phyloP scores from a whole-genome alignment of 345 rosid species.

The Brassica incana region DNA sequence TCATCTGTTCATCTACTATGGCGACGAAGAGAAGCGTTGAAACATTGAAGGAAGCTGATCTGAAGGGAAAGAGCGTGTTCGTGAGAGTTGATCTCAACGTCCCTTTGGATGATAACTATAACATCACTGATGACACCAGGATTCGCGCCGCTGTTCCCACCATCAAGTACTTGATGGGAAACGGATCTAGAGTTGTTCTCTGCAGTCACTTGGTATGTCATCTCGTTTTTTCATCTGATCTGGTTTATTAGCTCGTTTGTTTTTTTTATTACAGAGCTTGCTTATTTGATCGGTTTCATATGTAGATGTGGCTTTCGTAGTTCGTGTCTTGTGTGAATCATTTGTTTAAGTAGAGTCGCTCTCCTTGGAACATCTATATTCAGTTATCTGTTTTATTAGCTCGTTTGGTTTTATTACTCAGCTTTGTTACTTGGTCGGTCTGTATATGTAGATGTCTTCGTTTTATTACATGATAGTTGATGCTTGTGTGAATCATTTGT shows the following conservation, averaged over 20 bases:
- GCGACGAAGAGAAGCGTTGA: slow-evolving; percentile 96
- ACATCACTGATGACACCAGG: slow-evolving; percentile 94
- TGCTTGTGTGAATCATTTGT: neutral
- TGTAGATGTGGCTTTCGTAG: too few species aligned
- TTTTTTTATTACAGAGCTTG: too few species aligned
- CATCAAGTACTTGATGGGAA: slow-evolving; percentile 79
- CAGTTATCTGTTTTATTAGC: neutral
- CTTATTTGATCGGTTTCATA: too few species aligned
- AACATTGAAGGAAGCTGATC: slow-evolving; percentile 64
- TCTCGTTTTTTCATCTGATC: neutral
- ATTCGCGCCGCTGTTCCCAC: slow-evolving; percentile 92
- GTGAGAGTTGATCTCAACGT: slow-evolving; percentile 95
- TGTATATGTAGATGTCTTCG: neutral
- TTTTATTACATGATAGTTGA: neutral
- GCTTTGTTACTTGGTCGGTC: neutral
- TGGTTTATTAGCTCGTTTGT: neutral
- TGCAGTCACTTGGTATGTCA: slow-evolving; percentile 83
- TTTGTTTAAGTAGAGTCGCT: neutral
- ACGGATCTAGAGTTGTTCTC: slow-evolving; percentile 93
- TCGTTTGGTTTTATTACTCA: neutral
- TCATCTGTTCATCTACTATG: slow-evolving; percentile 45
- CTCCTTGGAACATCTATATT: neutral
- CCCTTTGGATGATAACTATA: slow-evolving; percentile 87
- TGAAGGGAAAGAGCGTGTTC: slow-evolving; percentile 94
- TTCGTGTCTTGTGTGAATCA: neutral